phyloP scores from a whole-genome alignment of 192 early-diverging fungal species.

The Coemansia sp. region DNA sequence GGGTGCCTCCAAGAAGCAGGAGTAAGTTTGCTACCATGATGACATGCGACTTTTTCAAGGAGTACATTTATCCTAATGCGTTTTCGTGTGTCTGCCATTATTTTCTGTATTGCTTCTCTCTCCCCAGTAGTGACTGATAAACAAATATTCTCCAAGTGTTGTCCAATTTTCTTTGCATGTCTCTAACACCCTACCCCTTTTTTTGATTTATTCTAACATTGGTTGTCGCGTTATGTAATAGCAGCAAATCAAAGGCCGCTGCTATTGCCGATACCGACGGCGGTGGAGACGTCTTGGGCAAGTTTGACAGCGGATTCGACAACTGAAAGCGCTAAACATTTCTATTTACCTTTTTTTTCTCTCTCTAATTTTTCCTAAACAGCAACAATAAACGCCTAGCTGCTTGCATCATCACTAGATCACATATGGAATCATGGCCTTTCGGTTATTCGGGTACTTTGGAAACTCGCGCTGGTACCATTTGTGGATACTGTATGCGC shows the following conservation, averaged over 20 bases:
- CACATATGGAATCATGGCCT: constrained; percentile 47
- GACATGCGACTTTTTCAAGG: background rate
- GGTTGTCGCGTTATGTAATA: constrained; percentile 1
- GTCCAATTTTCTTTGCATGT: background rate
- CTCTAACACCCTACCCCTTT: background rate
- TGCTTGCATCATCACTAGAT: constrained; percentile 11
- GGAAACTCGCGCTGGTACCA: constrained; percentile 46
- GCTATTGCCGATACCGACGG: constrained; percentile 4
- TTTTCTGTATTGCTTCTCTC: background rate
- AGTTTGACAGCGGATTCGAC: constrained; percentile 7
- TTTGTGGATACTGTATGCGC: constrained; percentile 40
- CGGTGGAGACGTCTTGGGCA: constrained; percentile 1
- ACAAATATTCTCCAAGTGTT: background rate
- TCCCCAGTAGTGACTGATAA: background rate
- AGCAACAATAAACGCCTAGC: background rate
- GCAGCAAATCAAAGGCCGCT: constrained; percentile 3
- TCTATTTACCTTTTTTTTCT: constrained; percentile 4
- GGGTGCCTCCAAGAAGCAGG: constrained; percentile 29
- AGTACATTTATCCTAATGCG: constrained; percentile 16
- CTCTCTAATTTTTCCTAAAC: constrained; percentile 8
- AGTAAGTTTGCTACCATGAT: constrained; percentile 15
- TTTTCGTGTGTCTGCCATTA: background rate
- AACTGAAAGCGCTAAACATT: background rate
- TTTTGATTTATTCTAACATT: background rate
- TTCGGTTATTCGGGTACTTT: constrained; percentile 35